Conservation (phyloP, 2,329 filamentous ascomycete species). For the Penicillium psychrosexuale region DNA sequence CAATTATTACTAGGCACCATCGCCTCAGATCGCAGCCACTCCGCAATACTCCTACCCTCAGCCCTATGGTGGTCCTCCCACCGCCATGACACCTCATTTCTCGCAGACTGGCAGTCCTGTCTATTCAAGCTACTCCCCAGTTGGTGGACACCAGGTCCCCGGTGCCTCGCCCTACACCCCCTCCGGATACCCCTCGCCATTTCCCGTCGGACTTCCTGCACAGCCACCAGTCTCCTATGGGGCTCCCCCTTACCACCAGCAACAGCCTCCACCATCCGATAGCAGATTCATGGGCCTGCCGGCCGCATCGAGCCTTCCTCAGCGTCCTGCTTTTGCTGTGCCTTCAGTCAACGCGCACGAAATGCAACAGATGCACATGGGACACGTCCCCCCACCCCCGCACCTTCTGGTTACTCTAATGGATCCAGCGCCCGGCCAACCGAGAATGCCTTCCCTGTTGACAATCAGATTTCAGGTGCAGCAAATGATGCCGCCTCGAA, state of each 20-base stretch:
- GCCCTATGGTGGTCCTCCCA: slow-evolving; percentile 41
- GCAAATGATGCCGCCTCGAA: slow-evolving; percentile 41
- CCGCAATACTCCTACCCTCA: slow-evolving; percentile 40
- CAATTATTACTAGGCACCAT: slow-evolving; percentile 34
- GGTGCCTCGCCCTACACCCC: slow-evolving; percentile 33
- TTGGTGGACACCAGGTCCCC: slow-evolving; percentile 35
- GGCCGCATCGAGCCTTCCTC: slow-evolving; percentile 57
- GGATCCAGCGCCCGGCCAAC: slow-evolving; percentile 27
- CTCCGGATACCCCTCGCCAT: slow-evolving; percentile 32
- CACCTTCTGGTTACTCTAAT: slow-evolving; percentile 26
- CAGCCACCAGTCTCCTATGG: slow-evolving; percentile 31
- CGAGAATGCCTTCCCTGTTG: slow-evolving; percentile 42
- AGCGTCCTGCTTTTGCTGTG: slow-evolving; percentile 57
- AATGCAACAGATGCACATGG: slow-evolving; percentile 59
- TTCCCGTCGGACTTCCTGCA: slow-evolving; percentile 30
- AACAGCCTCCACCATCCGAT: slow-evolving; percentile 40
- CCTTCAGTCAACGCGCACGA: slow-evolving; percentile 53
- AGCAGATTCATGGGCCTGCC: slow-evolving; percentile 54
- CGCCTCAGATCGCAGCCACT: slow-evolving; percentile 41
- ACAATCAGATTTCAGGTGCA: slow-evolving; percentile 52
- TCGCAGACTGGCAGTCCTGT: slow-evolving; percentile 42
- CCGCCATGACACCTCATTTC: slow-evolving; percentile 34
- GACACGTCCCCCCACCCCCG: slow-evolving; percentile 36
- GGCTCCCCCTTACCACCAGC: slow-evolving; percentile 42
- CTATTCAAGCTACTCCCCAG: slow-evolving; percentile 37